Base-by-base conservation (phyloP, 345 rosid species). In the Pistacia vera region DNA sequence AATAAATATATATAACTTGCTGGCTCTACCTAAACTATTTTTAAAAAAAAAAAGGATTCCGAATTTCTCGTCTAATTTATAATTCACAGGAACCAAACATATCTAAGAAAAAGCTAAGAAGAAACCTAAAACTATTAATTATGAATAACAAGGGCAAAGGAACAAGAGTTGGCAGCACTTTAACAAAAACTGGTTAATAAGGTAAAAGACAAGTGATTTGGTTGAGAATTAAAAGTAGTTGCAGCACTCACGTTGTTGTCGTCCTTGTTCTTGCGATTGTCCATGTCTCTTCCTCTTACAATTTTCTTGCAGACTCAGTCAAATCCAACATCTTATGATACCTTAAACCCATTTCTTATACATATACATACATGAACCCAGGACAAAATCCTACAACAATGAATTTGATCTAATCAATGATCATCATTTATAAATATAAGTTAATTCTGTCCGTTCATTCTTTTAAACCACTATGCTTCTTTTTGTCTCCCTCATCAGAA, bases 221-320 rank as follows among this genome's bases (percentile, higher is more conserved):
- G 81, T 74, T 62, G 18, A 63, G 72, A 66, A 77, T 25, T 16
- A 64, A 48, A 52, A 58, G 60, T 20, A 64, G 64, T 48, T 64
- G 66, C 28, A 73, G 72, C 67, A 83, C 78, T 83, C 61, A 61
- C 77, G 85, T 85, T 68, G 65, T 63, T 77, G 80, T 85, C 85
- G 62, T 75, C 75, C 71, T 33, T 69, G 71, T 57, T 71, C n/a
- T 38, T 13, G 48, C 52, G 18, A 54, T 55, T 22, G 41, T 30
- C 65, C 41, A 20, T 69, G 70, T 71, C 75, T 49, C 63, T 56
- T 61, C 72, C 62, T 68, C 52, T 61, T 71, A 28, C 17, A 58
- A 41, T 59, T 59, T 72, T 59, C 63, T 59, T 22, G 38, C 17
- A 20, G 75, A 60, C 64, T 72, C 12, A 1, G 56, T 59, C 75